Conservation (phyloP, 192 early-diverging fungal genomes). For the Allomyces macrogynus region DNA sequence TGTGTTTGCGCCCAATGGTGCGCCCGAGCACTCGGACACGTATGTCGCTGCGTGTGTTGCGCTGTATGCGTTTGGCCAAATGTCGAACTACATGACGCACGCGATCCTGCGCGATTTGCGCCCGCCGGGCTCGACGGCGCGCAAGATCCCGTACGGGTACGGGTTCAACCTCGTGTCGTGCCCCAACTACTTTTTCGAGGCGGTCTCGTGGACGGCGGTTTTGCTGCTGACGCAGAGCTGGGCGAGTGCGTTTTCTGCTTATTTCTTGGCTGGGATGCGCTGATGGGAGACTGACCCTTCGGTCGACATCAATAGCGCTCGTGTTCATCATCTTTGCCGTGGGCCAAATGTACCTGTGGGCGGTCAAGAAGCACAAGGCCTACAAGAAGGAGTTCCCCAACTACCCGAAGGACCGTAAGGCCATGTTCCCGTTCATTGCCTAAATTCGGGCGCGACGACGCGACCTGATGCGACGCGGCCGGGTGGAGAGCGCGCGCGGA, state of each 20-base stretch:
- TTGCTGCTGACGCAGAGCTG: conserved; percentile 47
- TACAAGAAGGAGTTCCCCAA: conserved; percentile 79
- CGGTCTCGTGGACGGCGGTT: conserved; percentile 58
- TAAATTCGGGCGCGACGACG: conserved; percentile 3
- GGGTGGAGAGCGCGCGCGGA: no score
- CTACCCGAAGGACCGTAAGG: conserved; percentile 70
- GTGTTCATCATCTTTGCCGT: conserved; percentile 47
- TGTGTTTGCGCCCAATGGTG: conserved; percentile 34
- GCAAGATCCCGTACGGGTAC: conserved; percentile 78
- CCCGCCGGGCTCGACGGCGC: conserved; percentile 62
- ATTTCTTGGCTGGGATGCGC: conserved; percentile 2
- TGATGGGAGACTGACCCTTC: conserved; percentile 2
- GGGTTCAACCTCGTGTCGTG: conserved; percentile 75
- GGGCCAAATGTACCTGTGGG: conserved; percentile 88
- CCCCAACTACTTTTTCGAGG: conserved; percentile 88
- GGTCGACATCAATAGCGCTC: conserved; percentile 12
- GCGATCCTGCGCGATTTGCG: conserved; percentile 74
- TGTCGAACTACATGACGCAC: conserved; percentile 70
- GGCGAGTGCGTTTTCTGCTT: conserved; percentile 19
- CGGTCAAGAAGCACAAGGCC: conserved; percentile 81
- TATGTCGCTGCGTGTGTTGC: conserved; percentile 19
- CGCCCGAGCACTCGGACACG: conserved; percentile 20
- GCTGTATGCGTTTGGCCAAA: conserved; percentile 44
- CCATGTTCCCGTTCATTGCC: conserved; percentile 48
- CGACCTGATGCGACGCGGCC: no score